Evolutionary conservation across 345 rosid genomes (phyloP).

Genomic region (Pistacia integerrima): DNA sequence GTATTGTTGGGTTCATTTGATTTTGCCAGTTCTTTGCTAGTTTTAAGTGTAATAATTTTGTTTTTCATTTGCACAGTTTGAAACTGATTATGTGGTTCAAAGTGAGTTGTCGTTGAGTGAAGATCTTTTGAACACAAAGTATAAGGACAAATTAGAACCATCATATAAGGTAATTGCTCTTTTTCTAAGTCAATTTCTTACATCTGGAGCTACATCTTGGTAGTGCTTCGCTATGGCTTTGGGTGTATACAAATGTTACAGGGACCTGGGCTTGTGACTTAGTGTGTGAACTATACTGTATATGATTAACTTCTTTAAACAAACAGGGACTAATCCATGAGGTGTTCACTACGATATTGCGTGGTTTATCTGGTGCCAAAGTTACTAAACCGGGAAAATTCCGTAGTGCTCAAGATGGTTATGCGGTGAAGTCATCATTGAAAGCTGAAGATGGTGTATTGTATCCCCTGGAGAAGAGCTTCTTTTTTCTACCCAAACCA

Average conservation of each 20-base stretch:
- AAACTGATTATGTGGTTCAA: slow-evolving; percentile 72
- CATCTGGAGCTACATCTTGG: background rate
- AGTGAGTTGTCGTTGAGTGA: slow-evolving; percentile 64
- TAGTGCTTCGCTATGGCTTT: slow-evolving; percentile 5
- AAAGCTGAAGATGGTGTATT: slow-evolving; percentile 98
- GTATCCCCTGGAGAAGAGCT: slow-evolving; percentile 97
- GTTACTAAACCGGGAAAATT: slow-evolving; percentile 96
- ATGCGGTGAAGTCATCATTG: slow-evolving; percentile 95
- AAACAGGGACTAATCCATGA: slow-evolving; percentile 92
- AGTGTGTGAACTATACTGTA: slow-evolving; percentile 8
- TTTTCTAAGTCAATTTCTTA: background rate
- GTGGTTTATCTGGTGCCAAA: slow-evolving; percentile 93
- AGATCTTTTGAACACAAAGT: slow-evolving; percentile 76
- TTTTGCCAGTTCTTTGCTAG: background rate
- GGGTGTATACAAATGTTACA: background rate
- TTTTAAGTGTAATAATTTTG: slow-evolving; percentile 8
- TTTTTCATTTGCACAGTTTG: slow-evolving; percentile 57
- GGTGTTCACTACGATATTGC: slow-evolving; percentile 84
- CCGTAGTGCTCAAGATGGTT: slow-evolving; percentile 96
- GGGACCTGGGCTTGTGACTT: slow-evolving; percentile 10
- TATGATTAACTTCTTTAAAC: slow-evolving; percentile 6
- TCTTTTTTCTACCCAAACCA: slow-evolving; percentile 96
- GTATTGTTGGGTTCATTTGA: slow-evolving; percentile 35
- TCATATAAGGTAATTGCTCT: slow-evolving; percentile 68
- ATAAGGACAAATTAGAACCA: slow-evolving; percentile 82